Evolutionary conservation across 202 grass and related monocot genomes (phyloP).

Genomic region (Digitaria exilis): DNA sequence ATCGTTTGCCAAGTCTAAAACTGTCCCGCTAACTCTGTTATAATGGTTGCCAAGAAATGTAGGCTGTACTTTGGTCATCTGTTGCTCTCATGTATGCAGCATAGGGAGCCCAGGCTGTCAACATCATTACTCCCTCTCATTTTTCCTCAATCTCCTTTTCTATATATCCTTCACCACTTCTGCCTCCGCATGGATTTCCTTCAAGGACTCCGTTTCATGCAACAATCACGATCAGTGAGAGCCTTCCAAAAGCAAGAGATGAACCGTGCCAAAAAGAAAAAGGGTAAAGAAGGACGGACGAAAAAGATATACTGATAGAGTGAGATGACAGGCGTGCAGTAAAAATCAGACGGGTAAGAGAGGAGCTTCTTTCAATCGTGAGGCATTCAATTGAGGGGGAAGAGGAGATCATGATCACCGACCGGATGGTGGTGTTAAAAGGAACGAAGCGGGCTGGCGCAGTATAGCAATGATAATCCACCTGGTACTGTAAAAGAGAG

Average conservation of each 20-base stretch:
- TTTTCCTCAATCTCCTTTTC: not conserved
- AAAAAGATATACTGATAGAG: not conserved
- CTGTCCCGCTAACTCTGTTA: too few species aligned
- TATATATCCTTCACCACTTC: not conserved
- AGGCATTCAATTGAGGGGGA: slow-evolving; percentile 44
- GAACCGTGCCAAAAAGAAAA: slow-evolving; percentile 24
- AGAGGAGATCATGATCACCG: slow-evolving; percentile 41
- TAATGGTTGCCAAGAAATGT: too few species aligned
- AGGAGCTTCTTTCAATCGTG: slow-evolving; percentile 14
- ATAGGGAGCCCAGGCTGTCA: too few species aligned
- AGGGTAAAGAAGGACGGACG: not conserved
- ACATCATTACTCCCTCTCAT: slow-evolving; percentile 44
- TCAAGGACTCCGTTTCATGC: slow-evolving; percentile 1
- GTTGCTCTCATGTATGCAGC: too few species aligned
- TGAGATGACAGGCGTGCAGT: not conserved
- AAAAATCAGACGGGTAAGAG: not conserved
- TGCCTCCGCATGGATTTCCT: slow-evolving; percentile 21
- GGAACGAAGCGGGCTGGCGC: slow-evolving; percentile 5
- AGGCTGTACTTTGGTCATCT: too few species aligned
- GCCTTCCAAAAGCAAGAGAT: slow-evolving; percentile 10
- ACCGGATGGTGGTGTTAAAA: slow-evolving; percentile 15
- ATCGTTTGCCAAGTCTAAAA: too few species aligned
- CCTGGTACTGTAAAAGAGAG: not conserved
- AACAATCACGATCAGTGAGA: slow-evolving; percentile 32
- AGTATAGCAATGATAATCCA: slow-evolving; percentile 48